Evolutionary conservation across 352 stramenopile species (phyloP), one percentile per base, ranked within the genome.

Genomic region (Globisporangium cederbergense): DNA sequence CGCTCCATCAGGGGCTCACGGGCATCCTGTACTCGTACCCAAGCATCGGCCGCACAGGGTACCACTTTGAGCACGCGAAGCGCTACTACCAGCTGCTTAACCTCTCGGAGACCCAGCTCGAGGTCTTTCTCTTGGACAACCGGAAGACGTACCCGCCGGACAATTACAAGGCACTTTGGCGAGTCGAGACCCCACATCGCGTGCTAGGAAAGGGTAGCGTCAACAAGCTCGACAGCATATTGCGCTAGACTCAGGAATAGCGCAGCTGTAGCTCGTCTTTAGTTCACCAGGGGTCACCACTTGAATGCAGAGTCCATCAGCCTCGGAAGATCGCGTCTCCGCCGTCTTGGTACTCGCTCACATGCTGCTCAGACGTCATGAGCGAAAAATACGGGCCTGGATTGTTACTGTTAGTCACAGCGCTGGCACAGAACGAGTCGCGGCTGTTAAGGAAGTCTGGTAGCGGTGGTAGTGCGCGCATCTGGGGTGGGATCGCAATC

Each of bases 141-240:
- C 79, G 79, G 30, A 83, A 75, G 8, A 70, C 79, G 8, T 93
- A 91, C 59, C 18, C 74, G 2, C 67, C 81, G 1, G 77, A 89
- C 34, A 75, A 74, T 16, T 90, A 90, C 69, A 81, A 85, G 56
- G 84, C 82, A 13, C 78, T 93, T 9, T 95, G 84, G 84, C 74
- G 83, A 16, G 74, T 95, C 13, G 73, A 92, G 40, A 88, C 85
- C 6, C 82, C 86, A 5, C 85, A 92, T 40, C 86, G 86, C 16
- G 74, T 86, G 49, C 71, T 95, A 5, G 65, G 73, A 49, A 91
- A 93, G 62, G 81, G 79, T 16, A 93, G 83, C 66, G 66, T 92
- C 28, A 92, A 95, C 62, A 95, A 95, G 60, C 72, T 95, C 28
- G 83, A 95, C 55, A 95, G 83, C 63, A 68, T 94, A 10, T 58